Conservation (phyloP, 768 basidiomycete genomes). For the Hericium alpestre region DNA sequence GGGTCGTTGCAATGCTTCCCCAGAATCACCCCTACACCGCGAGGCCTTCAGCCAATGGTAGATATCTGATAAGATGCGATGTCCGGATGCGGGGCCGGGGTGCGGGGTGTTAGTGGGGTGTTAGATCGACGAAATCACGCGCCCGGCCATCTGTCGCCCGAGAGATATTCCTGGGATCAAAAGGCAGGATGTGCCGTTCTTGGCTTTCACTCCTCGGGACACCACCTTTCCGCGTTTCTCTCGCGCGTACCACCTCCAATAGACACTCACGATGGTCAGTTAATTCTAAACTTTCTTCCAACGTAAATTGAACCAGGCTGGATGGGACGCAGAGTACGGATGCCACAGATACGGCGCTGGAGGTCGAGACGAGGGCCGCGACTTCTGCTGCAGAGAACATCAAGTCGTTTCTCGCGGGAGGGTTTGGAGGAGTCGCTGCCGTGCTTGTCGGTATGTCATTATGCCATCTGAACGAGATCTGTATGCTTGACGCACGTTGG, state of each 20-base stretch:
- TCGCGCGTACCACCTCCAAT: background rate
- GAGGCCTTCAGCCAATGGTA: too few species aligned
- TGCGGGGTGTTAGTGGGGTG: background rate
- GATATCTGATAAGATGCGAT: background rate
- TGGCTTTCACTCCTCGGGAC: background rate
- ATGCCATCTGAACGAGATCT: background rate
- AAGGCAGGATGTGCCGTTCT: background rate
- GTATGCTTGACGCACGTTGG: too few species aligned
- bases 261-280: background rate
- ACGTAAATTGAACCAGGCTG: too few species aligned
- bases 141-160: background rate
- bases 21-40: too few species aligned
- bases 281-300: too few species aligned
- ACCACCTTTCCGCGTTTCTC: background rate
- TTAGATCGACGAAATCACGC: background rate
- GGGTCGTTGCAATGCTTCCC: too few species aligned
- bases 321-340: background rate
- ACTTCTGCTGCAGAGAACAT: conserved; percentile 28
- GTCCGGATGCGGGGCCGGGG: background rate
- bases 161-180: background rate
- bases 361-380: background rate
- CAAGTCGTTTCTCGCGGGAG: conserved; percentile 90
- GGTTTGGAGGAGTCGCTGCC: conserved; percentile 79
- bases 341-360: conserved; percentile 1
- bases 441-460: conserved; percentile 78